Conservation (phyloP, 2,329 filamentous ascomycete genomes). For the Trichoderma atroviride region DNA sequence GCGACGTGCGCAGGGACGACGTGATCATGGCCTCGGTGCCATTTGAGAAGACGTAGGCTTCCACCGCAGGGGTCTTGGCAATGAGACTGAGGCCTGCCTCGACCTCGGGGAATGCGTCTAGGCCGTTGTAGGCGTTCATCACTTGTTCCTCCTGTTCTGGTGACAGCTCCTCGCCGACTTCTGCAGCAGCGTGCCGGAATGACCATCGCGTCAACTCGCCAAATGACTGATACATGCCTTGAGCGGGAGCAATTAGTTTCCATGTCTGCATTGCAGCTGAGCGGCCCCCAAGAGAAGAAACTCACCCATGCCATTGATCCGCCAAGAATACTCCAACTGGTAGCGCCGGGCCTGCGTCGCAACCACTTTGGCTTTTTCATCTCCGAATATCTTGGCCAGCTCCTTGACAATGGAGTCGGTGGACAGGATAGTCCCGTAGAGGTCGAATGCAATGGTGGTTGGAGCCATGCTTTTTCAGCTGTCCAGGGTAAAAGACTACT, state of each 20-base stretch:
- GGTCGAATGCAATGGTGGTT: constrained; percentile 68
- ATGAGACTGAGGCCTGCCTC: constrained; percentile 54
- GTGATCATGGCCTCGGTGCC: constrained; percentile 66
- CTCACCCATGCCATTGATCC: constrained; percentile 73
- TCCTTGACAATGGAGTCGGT: constrained; percentile 67
- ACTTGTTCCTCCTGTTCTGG: constrained; percentile 50
- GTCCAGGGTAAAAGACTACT: constrained; percentile 15
- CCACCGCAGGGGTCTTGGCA: constrained; percentile 43
- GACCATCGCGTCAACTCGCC: constrained; percentile 63
- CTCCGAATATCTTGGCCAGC: constrained; percentile 59
- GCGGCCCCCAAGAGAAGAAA: constrained; percentile 15
- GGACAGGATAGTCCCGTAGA: constrained; percentile 75
- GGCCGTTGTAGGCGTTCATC: constrained; percentile 65
- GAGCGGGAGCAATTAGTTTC: not conserved
- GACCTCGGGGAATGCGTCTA: constrained; percentile 68
- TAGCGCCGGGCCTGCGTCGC: constrained; percentile 67
- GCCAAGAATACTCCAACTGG: constrained; percentile 78
- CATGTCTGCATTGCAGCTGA: not conserved
- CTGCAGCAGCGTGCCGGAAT: constrained; percentile 65
- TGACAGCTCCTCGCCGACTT: constrained; percentile 52
- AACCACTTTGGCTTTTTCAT: constrained; percentile 58
- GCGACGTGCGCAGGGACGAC: constrained; percentile 60
- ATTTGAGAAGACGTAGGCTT: constrained; percentile 70
- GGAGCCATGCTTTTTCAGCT: constrained; percentile 32
- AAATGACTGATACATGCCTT: constrained; percentile 58